phyloP scores from a whole-genome alignment of 441 rosid species.

The Populus hybrid region DNA sequence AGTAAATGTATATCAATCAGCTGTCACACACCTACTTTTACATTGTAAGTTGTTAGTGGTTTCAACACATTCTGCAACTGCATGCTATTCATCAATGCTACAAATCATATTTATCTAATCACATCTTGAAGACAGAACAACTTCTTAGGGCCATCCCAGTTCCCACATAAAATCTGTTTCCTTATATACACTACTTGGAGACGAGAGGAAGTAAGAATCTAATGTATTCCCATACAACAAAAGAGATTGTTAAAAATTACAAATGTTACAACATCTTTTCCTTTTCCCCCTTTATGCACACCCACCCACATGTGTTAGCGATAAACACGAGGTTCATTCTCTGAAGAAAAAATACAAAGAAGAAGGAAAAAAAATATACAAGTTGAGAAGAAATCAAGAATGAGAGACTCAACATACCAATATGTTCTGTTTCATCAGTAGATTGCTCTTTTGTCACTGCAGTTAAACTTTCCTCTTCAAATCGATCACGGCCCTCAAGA shows the following conservation, averaged over 20 bases:
- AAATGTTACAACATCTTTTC: background rate
- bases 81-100: background rate
- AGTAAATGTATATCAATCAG: background rate
- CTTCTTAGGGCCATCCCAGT: background rate
- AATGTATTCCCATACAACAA: background rate
- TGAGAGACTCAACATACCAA: slow-evolving; percentile 33
- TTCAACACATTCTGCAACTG: background rate
- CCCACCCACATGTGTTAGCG: background rate
- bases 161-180: background rate
- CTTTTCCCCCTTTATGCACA: background rate
- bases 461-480: slow-evolving; percentile 73
- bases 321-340: background rate
- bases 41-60: too few species aligned
- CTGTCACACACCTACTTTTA: too few species aligned
- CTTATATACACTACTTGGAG: background rate
- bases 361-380: background rate
- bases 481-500: slow-evolving; percentile 84
- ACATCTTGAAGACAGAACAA: too few species aligned
- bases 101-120: background rate
- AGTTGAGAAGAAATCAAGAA: slow-evolving; percentile 11
- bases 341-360: background rate
- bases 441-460: slow-evolving; percentile 36
- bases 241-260: background rate
- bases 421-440: slow-evolving; percentile 30
- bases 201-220: background rate